phyloP scores from a whole-genome alignment of 768 basidiomycete species.

The Mrakia blollopis region DNA sequence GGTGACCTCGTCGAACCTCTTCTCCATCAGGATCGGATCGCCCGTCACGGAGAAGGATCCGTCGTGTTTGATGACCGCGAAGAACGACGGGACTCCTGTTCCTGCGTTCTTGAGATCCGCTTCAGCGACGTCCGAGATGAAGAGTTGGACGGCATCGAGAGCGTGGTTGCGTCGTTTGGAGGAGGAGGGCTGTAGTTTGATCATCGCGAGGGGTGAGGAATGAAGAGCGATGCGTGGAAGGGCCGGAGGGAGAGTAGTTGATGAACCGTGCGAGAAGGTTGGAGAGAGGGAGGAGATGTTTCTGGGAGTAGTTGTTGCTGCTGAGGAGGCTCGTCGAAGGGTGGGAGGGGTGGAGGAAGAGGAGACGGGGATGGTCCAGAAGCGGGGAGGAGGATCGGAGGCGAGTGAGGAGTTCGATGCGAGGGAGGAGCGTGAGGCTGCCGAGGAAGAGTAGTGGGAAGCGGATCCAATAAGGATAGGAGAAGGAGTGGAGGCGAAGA shows the following conservation, averaged over 20 bases:
- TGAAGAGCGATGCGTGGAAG: neutral
- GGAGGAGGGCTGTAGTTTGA: neutral
- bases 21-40: neutral
- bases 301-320: neutral
- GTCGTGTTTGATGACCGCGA: neutral
- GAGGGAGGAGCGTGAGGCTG: neutral
- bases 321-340: neutral
- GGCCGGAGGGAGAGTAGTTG: neutral
- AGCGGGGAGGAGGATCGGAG: neutral
- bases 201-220: neutral
- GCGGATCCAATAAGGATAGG: neutral
- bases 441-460: neutral
- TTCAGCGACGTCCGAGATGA: constrained; percentile 5
- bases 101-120: neutral
- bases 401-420: neutral
- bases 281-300: neutral
- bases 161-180: neutral
- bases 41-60: neutral
- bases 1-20: constrained; percentile 12
- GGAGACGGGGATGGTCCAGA: neutral
- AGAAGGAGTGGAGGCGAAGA: neutral
- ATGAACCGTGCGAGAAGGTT: neutral
- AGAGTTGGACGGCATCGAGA: constrained; percentile 2
- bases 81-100: neutral
- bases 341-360: neutral